Evolutionary conservation across 2,329 filamentous ascomycete genomes (phyloP).

Genomic region (Neofusicoccum parvum): DNA sequence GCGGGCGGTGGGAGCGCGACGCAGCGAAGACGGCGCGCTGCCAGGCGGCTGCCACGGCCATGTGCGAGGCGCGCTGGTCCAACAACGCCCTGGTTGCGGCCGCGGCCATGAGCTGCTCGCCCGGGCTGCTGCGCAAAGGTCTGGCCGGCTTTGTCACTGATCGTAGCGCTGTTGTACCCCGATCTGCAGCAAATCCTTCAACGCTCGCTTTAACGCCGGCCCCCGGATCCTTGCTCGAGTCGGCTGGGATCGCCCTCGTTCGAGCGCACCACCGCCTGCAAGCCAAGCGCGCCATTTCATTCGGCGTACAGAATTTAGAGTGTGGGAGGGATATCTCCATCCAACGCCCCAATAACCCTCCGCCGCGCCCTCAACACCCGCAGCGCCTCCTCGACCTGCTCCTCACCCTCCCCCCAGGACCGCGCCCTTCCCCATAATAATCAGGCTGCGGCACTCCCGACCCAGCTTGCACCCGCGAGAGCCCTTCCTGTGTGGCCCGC

Average conservation of each 20-base stretch:
- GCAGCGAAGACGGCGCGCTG: constrained; percentile 9
- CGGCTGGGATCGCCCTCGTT: constrained; percentile 22
- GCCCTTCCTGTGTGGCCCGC: constrained; percentile 17
- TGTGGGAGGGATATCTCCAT: constrained; percentile 21
- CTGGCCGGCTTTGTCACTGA: constrained; percentile 21
- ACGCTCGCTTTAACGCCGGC: constrained; percentile 17
- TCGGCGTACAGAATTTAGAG: constrained; percentile 22
- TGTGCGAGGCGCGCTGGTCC: constrained; percentile 14
- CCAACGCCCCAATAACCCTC: constrained; percentile 19
- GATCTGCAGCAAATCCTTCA: constrained; percentile 23
- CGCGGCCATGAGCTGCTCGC: not conserved
- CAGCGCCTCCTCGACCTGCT: constrained; percentile 16
- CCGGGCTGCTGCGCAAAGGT: constrained; percentile 15
- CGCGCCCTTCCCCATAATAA: constrained; percentile 16
- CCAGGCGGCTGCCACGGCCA: constrained; percentile 16
- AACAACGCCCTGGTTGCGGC: constrained; percentile 6
- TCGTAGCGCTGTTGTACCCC: constrained; percentile 19
- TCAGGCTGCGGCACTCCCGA: constrained; percentile 1
- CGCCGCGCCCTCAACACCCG: constrained; percentile 17
- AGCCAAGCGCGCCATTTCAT: constrained; percentile 20
- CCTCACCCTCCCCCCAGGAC: constrained; percentile 11
- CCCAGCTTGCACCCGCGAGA: constrained; percentile 8
- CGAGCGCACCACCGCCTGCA: constrained; percentile 17
- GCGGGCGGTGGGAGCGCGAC: not conserved
- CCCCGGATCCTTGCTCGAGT: constrained; percentile 19